Percentiles rank a stretch among this genome's conserved stretches.
Evolutionary conservation across 2,329 filamentous ascomycete species (phyloP).

Genomic region (Onygenales sp.): DNA sequence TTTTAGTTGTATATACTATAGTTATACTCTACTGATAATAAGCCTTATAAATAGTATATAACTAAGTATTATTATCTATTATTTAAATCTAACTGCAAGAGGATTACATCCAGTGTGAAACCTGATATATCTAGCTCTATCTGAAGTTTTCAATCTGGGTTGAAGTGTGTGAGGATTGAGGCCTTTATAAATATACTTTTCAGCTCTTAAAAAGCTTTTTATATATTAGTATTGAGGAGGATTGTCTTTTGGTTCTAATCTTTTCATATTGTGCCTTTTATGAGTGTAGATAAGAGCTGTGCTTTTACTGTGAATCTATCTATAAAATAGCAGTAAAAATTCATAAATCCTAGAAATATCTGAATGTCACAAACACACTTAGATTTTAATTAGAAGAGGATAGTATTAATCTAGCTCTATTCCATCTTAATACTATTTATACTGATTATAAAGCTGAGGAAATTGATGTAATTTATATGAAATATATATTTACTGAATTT

Average conservation of each 20-base stretch:
- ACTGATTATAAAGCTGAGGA: constrained; percentile 11
- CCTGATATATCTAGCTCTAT: constrained; percentile 18
- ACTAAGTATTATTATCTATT: constrained; percentile 12
- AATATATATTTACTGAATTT: constrained; percentile 12
- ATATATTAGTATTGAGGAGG: constrained; percentile 6
- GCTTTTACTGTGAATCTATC: constrained; percentile 13
- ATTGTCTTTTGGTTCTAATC: not conserved
- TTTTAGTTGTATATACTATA: constrained; percentile 24
- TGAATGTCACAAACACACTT: constrained; percentile 12
- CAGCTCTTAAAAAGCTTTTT: constrained; percentile 7
- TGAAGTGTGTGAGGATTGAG: constrained; percentile 14
- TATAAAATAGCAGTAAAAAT: constrained; percentile 26
- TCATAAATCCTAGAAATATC: constrained; percentile 22
- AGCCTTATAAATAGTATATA: constrained; percentile 17
- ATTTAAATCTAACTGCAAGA: constrained; percentile 12
- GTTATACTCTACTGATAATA: constrained; percentile 13
- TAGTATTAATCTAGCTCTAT: constrained; percentile 10
- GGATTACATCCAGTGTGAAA: constrained; percentile 7
- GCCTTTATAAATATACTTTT: constrained; percentile 12
- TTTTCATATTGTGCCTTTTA: not conserved
- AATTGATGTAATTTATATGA: constrained; percentile 4
- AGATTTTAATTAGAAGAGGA: constrained; percentile 15
- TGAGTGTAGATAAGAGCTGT: constrained; percentile 11
- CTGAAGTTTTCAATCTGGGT: constrained; percentile 7
- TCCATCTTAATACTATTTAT: constrained; percentile 11